Percentiles rank a stretch among this genome's conserved stretches.
Conservation (phyloP, 202 grass and related monocot species). For the Schoenoplectus triqueter region DNA sequence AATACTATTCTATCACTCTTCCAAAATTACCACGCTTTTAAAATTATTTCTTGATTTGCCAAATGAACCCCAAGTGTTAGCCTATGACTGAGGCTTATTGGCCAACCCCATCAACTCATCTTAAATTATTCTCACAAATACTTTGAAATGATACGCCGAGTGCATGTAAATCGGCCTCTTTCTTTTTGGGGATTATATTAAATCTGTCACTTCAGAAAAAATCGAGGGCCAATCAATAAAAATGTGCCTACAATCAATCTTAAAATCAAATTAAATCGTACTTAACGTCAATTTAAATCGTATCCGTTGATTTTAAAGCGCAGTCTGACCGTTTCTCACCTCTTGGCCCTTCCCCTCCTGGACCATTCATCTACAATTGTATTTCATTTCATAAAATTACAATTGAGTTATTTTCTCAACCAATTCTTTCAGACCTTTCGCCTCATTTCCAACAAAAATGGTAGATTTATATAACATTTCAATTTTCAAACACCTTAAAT, state of each 20-base stretch:
- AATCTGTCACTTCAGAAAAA: not conserved
- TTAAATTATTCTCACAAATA: not conserved
- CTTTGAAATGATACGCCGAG: not conserved
- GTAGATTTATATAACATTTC: not conserved
- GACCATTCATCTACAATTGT: constrained; percentile 32
- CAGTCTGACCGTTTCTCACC: constrained; percentile 26
- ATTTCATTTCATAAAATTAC: not conserved
- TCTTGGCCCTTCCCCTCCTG: not conserved
- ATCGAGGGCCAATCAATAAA: not conserved
- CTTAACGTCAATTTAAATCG: constrained; percentile 13
- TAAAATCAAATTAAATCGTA: constrained; percentile 11
- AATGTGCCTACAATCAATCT: constrained; percentile 10
- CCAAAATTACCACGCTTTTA: too few relatives aligned
- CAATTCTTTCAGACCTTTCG: not conserved
- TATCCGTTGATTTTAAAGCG: constrained; percentile 29
- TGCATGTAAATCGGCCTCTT: not conserved
- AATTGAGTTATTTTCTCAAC: not conserved
- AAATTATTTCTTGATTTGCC: too few relatives aligned
- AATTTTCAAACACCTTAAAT: not conserved
- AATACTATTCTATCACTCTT: too few relatives aligned
- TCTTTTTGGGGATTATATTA: too few relatives aligned
- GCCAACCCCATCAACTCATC: too few relatives aligned
- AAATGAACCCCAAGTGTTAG: too few relatives aligned
- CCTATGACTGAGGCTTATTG: too few relatives aligned
- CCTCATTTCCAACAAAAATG: not conserved